Percentiles rank a stretch among this genome's conserved stretches.
Evolutionary conservation across 2,329 filamentous ascomycete genomes (phyloP).

Genomic region (Botrytis hyacinthi): DNA sequence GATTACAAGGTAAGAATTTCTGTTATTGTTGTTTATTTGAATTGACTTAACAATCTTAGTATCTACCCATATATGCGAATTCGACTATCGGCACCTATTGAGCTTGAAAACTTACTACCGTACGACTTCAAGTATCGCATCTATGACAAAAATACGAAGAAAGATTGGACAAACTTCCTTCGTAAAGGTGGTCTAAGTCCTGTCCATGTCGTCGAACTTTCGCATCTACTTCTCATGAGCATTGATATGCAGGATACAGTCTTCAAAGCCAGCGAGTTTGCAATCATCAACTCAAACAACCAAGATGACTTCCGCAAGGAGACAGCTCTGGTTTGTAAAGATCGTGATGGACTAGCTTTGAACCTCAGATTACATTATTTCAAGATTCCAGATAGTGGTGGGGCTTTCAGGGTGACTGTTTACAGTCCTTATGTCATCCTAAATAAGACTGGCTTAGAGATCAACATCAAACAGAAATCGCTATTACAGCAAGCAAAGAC

Average conservation of each 20-base stretch:
- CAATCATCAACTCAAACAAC: slow-evolving; percentile 89
- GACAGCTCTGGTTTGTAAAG: slow-evolving; percentile 74
- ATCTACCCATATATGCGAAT: slow-evolving; percentile 94
- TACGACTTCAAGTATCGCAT: slow-evolving; percentile 99
- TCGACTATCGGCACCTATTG: slow-evolving; percentile 86
- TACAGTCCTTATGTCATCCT: slow-evolving; percentile 93
- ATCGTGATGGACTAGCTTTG: slow-evolving; percentile 75
- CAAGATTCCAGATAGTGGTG: slow-evolving; percentile 84
- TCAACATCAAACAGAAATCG: slow-evolving; percentile 84
- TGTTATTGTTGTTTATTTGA: not conserved
- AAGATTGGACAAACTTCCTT: slow-evolving; percentile 98
- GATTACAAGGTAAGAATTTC: slow-evolving; percentile 59
- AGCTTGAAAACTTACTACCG: slow-evolving; percentile 89
- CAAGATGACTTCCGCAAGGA: slow-evolving; percentile 89
- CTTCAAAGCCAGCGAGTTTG: slow-evolving; percentile 93
- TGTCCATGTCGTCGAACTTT: slow-evolving; percentile 94
- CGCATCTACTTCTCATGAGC: slow-evolving; percentile 86
- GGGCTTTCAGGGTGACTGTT: slow-evolving; percentile 92
- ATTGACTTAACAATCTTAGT: slow-evolving; percentile 45
- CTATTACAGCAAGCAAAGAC: slow-evolving; percentile 80
- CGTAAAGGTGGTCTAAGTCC: slow-evolving; percentile 95
- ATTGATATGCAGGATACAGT: slow-evolving; percentile 95
- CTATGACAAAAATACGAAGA: slow-evolving; percentile 97
- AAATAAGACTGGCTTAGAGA: slow-evolving; percentile 89
- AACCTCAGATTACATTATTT: slow-evolving; percentile 88